phyloP scores from a whole-genome alignment of 1,139 yeast species.

The Pneumocystis oryctolagi region DNA sequence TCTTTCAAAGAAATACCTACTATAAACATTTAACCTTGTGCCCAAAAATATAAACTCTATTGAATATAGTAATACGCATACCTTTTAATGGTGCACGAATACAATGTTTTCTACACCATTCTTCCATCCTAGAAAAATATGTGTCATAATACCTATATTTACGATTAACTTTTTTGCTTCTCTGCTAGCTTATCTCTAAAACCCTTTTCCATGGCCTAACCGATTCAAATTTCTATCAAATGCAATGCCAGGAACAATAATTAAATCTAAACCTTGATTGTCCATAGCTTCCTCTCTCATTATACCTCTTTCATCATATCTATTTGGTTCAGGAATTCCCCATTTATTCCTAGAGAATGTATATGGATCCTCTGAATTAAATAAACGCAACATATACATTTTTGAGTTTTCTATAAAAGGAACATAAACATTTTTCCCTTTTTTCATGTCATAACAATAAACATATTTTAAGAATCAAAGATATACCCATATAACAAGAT shows the following conservation, averaged over 20 bases:
- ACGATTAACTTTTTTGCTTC: slow-evolving; percentile 27
- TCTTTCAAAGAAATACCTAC: slow-evolving; percentile 59
- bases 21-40: slow-evolving; percentile 17
- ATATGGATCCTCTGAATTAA: neutral
- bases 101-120: slow-evolving; percentile 18
- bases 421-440: neutral
- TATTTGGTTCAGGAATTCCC: slow-evolving; percentile 7
- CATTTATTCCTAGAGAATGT: slow-evolving; percentile 2
- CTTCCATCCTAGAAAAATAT: neutral
- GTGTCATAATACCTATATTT: neutral
- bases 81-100: slow-evolving; percentile 16
- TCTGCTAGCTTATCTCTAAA: slow-evolving; percentile 56
- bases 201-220: slow-evolving; percentile 89
- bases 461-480: neutral
- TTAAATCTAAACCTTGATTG: slow-evolving; percentile 42
- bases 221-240: slow-evolving; percentile 39
- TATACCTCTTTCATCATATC: neutral
- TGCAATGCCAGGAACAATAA: slow-evolving; percentile 78
- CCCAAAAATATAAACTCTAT: neutral
- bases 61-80: neutral
- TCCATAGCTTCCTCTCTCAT: slow-evolving; percentile 22
- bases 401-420: neutral
- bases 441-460: neutral
- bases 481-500: neutral
- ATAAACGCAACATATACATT: neutral